Percentiles rank a stretch among this genome's conserved stretches.
Evolutionary conservation across 2,329 filamentous ascomycete genomes (phyloP).

Genomic region (Biscogniauxia sp.): DNA sequence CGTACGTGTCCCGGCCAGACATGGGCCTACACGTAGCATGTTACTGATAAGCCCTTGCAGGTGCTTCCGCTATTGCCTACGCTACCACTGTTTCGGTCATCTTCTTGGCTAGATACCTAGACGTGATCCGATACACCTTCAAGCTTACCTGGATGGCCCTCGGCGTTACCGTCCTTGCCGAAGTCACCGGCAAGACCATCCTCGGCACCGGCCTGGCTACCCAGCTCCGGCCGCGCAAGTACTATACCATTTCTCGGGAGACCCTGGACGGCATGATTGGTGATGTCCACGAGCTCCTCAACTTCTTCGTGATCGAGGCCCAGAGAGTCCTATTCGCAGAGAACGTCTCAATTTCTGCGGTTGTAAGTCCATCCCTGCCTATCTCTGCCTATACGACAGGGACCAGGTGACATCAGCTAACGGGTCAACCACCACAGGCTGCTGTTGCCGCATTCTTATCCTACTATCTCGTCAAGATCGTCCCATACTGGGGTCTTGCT

Average conservation of each 20-base stretch:
- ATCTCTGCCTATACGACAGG: background rate
- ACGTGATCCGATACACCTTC: constrained; percentile 62
- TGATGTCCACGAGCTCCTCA: constrained; percentile 66
- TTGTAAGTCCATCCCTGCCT: constrained; percentile 44
- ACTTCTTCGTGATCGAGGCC: constrained; percentile 69
- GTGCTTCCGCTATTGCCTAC: constrained; percentile 65
- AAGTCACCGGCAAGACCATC: constrained; percentile 59
- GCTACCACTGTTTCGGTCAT: constrained; percentile 56
- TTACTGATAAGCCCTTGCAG: constrained; percentile 38
- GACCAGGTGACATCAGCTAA: constrained; percentile 9
- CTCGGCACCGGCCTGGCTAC: constrained; percentile 62
- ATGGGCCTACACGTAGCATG: constrained; percentile 1
- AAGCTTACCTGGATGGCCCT: constrained; percentile 65
- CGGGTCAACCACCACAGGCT: constrained; percentile 41
- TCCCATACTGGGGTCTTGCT: constrained; percentile 67
- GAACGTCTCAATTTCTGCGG: constrained; percentile 59
- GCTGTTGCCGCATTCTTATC: constrained; percentile 61
- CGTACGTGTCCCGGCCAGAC: constrained; percentile 43
- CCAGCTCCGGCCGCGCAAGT: constrained; percentile 64
- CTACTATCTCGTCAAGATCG: constrained; percentile 67
- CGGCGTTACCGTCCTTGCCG: constrained; percentile 58
- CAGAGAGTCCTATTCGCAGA: constrained; percentile 68
- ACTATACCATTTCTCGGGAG: constrained; percentile 64
- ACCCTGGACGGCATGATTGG: constrained; percentile 60
- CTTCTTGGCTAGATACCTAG: constrained; percentile 63